Percentiles rank a stretch among this genome's conserved stretches.
Conservation (phyloP, 2,329 filamentous ascomycete genomes). For the Microsporum audouinii region DNA sequence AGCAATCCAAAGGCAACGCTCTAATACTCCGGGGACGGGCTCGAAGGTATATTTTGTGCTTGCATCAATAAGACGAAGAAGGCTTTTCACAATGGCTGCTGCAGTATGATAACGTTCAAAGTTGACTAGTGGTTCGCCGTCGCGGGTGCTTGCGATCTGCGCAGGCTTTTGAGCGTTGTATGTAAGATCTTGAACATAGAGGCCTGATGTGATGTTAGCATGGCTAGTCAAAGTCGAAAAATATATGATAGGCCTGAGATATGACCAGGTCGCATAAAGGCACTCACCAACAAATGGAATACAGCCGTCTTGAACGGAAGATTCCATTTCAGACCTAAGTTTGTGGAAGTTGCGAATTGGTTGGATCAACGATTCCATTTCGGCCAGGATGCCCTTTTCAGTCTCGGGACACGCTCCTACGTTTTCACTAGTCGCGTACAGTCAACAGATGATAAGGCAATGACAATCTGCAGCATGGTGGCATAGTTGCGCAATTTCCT, state of each 20-base stretch:
- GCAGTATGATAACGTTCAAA: slow-evolving; percentile 57
- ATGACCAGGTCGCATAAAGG: neutral
- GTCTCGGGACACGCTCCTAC: slow-evolving; percentile 45
- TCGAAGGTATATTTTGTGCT: slow-evolving; percentile 51
- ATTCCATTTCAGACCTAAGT: slow-evolving; percentile 53
- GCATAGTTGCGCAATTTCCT: slow-evolving; percentile 52
- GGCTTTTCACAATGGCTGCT: slow-evolving; percentile 52
- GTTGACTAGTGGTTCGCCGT: slow-evolving; percentile 49
- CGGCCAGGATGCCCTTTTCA: slow-evolving; percentile 45
- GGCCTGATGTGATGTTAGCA: slow-evolving; percentile 27
- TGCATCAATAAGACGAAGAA: slow-evolving; percentile 52
- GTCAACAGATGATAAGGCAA: slow-evolving; percentile 50
- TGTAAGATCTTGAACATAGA: slow-evolving; percentile 56
- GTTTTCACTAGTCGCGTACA: slow-evolving; percentile 46
- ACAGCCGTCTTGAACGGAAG: slow-evolving; percentile 48
- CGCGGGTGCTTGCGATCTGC: slow-evolving; percentile 39
- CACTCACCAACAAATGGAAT: slow-evolving; percentile 53
- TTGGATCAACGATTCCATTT: slow-evolving; percentile 51
- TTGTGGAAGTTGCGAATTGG: slow-evolving; percentile 54
- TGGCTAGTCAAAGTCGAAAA: neutral
- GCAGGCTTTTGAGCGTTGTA: slow-evolving; percentile 57
- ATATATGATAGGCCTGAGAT: neutral
- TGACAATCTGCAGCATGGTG: slow-evolving; percentile 54
- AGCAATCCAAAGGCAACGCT: slow-evolving; percentile 54
- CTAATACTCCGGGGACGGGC: slow-evolving; percentile 47